phyloP scores from a whole-genome alignment of 2,329 filamentous ascomycete species.

The Escovopsis sp. region DNA sequence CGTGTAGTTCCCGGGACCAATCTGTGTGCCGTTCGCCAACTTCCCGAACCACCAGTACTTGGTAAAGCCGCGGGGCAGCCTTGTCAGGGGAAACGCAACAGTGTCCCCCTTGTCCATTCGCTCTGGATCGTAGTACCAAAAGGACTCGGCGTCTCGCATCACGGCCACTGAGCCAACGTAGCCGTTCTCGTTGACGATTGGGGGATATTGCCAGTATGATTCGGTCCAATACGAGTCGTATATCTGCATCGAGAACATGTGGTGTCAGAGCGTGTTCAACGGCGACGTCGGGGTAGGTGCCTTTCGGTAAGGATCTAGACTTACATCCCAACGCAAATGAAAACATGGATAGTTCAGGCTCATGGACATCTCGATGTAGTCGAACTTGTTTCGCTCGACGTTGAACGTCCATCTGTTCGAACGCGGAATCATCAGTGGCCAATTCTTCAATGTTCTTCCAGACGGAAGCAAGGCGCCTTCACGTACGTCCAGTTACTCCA shows the following conservation, averaged over 20 bases:
- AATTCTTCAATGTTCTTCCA: no score
- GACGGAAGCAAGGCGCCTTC: not conserved
- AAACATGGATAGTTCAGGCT: constrained; percentile 18
- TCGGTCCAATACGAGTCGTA: constrained; percentile 24
- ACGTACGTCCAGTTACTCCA: constrained; percentile 12
- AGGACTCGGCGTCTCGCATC: constrained; percentile 18
- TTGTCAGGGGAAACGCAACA: constrained; percentile 20
- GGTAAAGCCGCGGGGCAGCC: constrained; percentile 17
- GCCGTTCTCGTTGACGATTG: constrained; percentile 19
- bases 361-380: constrained; percentile 16
- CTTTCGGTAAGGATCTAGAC: no score
- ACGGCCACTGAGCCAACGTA: constrained; percentile 28
- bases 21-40: constrained; percentile 25
- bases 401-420: constrained; percentile 19
- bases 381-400: constrained; percentile 10
- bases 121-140: constrained; percentile 19
- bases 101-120: constrained; percentile 23
- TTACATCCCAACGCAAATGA: constrained; percentile 22
- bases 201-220: constrained; percentile 26
- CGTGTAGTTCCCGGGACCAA: constrained; percentile 26
- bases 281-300: no score
- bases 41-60: constrained; percentile 28
- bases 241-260: constrained; percentile 13
- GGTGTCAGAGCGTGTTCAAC: not conserved
- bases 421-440: not conserved